Percentiles rank a stretch among this genome's conserved stretches.
Conservation (phyloP, 2,329 filamentous ascomycete species). For the Mycocentrospora acerina region DNA sequence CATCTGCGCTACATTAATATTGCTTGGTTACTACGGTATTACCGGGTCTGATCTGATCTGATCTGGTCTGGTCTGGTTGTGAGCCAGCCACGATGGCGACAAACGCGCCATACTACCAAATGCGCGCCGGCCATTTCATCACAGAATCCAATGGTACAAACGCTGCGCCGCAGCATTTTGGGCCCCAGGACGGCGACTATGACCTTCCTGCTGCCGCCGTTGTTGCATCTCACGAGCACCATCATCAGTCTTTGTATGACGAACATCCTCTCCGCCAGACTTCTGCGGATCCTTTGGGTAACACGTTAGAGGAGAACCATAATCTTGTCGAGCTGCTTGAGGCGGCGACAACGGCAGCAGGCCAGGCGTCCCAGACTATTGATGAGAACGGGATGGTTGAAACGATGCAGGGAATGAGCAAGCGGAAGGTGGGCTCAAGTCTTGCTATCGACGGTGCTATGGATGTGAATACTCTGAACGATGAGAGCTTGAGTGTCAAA, state of each 20-base stretch:
- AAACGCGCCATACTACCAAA: slow-evolving; percentile 42
- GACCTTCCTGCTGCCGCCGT: slow-evolving; percentile 14
- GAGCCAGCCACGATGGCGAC: slow-evolving; percentile 31
- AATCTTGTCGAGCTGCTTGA: slow-evolving; percentile 40
- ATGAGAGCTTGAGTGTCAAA: slow-evolving; percentile 16
- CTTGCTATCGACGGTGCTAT: slow-evolving; percentile 7
- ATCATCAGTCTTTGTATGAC: slow-evolving; percentile 15
- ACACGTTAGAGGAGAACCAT: slow-evolving; percentile 30
- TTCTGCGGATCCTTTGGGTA: slow-evolving; percentile 10
- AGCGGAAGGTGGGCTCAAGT: slow-evolving; percentile 27
- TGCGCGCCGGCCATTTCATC: slow-evolving; percentile 30
- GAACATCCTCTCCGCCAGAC: slow-evolving; percentile 16
- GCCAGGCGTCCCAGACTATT: slow-evolving; percentile 21
- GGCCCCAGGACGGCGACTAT: slow-evolving; percentile 25
- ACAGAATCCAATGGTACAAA: slow-evolving; percentile 24
- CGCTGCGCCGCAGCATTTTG: slow-evolving; percentile 16
- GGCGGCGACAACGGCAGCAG: slow-evolving; percentile 39
- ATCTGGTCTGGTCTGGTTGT: slow-evolving; percentile 3
- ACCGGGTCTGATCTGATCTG: slow-evolving; percentile 10
- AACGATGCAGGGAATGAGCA: slow-evolving; percentile 17
- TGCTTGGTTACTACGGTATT: slow-evolving; percentile 10
- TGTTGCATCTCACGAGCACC: slow-evolving; percentile 15
- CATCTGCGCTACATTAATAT: slow-evolving; percentile 4
- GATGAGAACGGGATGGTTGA: not conserved
- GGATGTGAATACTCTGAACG: slow-evolving; percentile 2